Evolutionary conservation across 2,329 filamentous ascomycete genomes (phyloP), one percentile per base, ranked within the genome.

Genomic region (Cryphonectria naterciae): DNA sequence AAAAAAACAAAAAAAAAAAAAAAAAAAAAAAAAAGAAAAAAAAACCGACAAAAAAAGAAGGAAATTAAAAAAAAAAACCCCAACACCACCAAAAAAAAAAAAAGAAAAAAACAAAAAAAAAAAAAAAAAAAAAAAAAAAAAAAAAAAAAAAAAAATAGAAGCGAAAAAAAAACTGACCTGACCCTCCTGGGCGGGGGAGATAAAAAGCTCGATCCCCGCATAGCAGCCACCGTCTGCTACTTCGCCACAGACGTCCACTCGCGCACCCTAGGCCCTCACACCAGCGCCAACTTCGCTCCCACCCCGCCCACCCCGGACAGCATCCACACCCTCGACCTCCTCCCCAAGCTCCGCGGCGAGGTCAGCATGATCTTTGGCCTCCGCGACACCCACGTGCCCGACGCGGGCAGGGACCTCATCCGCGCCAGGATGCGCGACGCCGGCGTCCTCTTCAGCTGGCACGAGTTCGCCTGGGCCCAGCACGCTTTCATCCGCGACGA

Each of bases 401-500:
- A 93, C 52, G 88, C 88, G 56, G 95, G 95, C 1, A 87, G 95
- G 25, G 94, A 97, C 80, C 81, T 97, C 75, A 96, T 97, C 79
- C 89, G 94, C 71, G 89, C 89, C 79, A 95, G 93, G 73, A 85
- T 97, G 76, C 90, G 95, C 76, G 93, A 93, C 32, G 89, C 90
- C 7, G 92, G 91, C 13, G 87, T 91, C 6, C 85, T 87, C 13
- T 95, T 95, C 77, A 92, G 89, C 78, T 97, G 93, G 79, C 94
- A 96, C 81, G 95, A 98, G 83, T 90, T 93, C 74, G 93, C 93
- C n/a, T 95, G 93, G 89, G 94, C 95, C 4, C 95, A 97, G 81
- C 95, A 97, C 83, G 95, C 95, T 6, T 98, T 98, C 79, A 97
- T 98, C 79, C 87, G 95, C 25, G 95, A 98, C 77, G 95, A 98